These are phyloP conservation scores for Ustilago hordei DNA, from an alignment of 1,284 basidiomycete species.

Conservation along the genomic window DNA sequence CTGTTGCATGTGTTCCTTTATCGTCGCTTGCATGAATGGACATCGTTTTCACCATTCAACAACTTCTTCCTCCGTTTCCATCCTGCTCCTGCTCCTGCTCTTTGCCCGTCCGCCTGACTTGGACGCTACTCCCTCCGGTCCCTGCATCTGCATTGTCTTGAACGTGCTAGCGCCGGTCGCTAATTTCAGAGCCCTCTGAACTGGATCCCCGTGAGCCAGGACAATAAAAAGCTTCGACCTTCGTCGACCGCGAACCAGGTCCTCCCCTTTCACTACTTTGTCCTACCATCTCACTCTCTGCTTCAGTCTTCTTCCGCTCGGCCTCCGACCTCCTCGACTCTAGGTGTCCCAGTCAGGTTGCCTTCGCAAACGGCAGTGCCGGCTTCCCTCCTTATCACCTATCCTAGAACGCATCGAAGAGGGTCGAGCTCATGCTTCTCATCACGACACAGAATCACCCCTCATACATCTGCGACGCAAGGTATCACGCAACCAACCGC, in stretches of 20 bases:
- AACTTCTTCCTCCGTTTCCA: not conserved
- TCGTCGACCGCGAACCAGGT: not conserved
- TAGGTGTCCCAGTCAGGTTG: too few relatives aligned
- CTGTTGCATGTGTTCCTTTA: too few relatives aligned
- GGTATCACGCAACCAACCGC: not conserved
- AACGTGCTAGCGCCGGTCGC: not conserved
- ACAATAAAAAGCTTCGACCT: not conserved
- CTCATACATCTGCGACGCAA: too few relatives aligned
- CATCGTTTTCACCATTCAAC: too few relatives aligned
- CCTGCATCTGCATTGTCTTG: not conserved
- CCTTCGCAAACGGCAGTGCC: too few relatives aligned
- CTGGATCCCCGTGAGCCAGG: not conserved
- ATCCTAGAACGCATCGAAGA: too few relatives aligned
- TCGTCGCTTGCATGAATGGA: not conserved
- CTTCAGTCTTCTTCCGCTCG: not conserved
- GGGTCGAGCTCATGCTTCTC: not conserved
- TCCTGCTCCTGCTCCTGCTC: not conserved
- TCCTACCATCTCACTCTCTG: not conserved
- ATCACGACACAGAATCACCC: too few relatives aligned
- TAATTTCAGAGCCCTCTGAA: not conserved
- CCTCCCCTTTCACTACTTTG: not conserved
- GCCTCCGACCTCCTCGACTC: not conserved
- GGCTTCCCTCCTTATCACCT: too few relatives aligned
- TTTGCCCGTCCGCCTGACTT: constrained; percentile 3
- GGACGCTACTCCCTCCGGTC: not conserved